Evolutionary conservation across 2,329 filamentous ascomycete genomes (phyloP), one percentile per base, ranked within the genome.

Genomic region (Claviceps sp.): DNA sequence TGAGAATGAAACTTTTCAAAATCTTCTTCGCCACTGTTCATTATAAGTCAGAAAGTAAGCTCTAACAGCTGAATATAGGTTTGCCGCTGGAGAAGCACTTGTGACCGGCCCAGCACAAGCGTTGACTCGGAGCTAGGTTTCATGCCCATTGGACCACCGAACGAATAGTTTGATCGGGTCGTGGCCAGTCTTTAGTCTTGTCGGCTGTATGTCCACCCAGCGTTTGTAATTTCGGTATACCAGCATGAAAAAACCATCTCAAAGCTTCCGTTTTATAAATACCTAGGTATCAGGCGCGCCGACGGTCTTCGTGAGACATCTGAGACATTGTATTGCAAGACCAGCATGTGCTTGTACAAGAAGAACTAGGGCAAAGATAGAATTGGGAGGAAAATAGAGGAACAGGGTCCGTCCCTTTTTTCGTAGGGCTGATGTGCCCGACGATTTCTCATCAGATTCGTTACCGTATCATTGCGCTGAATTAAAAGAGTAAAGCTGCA

Each of bases 1-100:
- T 80, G 78, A 80, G 64, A 52, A 43, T 26, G 2, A 34, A 14
- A 22, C 8, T 36, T 37, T 17, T 23, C 22, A 22, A 14, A 16
- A 43, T 48, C 9, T 39, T 2, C n/a, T n/a, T 14, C 3, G 20
- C 13, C 4, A 5, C 7, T 5, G 37, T 4, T 11, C 4, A 26
- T 16, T 8, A 20, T 23, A 3, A n/a, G 6, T 2, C 4, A 4
- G 9, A 14, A 11, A 20, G 14, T 2, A 11, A 43, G 23, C 9
- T n/a, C 38, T 50, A 22, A 43, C 48, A 16, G 16, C 22, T 7
- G 17, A 50, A 8, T 34, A 20, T 6, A 46, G 42, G 49, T 34
- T 16, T 40, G 1, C n/a, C 23, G 22, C 11, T 23, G 17, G 37
- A 29, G 22, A 20, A 20, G 14, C 16, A 39, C 37, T 11, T n/a